Conservation (phyloP, 176 grass and related monocot species). For the Oryza longistaminata region DNA sequence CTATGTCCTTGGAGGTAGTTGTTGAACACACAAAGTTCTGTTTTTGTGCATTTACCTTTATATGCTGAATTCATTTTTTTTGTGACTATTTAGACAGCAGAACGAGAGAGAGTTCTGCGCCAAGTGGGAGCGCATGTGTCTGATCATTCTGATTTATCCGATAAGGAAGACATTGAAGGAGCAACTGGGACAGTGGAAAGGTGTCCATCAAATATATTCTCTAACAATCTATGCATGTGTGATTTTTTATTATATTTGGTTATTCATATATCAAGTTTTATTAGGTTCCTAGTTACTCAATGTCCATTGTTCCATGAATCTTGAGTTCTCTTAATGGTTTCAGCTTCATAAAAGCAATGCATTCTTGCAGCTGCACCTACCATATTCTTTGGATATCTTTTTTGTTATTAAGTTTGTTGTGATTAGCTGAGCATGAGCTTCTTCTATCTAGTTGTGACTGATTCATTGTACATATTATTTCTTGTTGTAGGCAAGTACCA, state of each 20-base stretch:
- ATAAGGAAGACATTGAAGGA: constrained; percentile 46
- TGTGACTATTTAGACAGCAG: constrained; percentile 51
- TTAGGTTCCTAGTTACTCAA: neutral
- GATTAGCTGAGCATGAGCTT: neutral
- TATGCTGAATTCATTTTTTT: constrained; percentile 13
- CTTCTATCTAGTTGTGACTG: neutral
- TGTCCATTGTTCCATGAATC: constrained; percentile 6
- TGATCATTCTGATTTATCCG: constrained; percentile 51
- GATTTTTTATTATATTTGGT: constrained; percentile 3
- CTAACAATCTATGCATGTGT: neutral
- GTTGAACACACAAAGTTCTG: constrained; percentile 4
- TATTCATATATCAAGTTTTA: constrained; percentile 7
- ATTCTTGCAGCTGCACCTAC: neutral
- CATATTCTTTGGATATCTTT: neutral
- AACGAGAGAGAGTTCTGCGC: constrained; percentile 54
- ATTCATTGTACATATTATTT: constrained; percentile 40
- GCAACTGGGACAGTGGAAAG: constrained; percentile 46
- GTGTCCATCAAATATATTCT: constrained; percentile 44
- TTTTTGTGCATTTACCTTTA: constrained; percentile 29
- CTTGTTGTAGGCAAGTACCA: constrained; percentile 58
- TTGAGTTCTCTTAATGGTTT: neutral
- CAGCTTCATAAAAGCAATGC: constrained; percentile 17
- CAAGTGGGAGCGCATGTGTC: constrained; percentile 38
- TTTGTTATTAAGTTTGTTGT: constrained; percentile 1
- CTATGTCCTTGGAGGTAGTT: constrained; percentile 65